Percentiles rank a stretch among this genome's conserved stretches.
Conservation (phyloP, 1,284 basidiomycete genomes). For the Irpex sp. region DNA sequence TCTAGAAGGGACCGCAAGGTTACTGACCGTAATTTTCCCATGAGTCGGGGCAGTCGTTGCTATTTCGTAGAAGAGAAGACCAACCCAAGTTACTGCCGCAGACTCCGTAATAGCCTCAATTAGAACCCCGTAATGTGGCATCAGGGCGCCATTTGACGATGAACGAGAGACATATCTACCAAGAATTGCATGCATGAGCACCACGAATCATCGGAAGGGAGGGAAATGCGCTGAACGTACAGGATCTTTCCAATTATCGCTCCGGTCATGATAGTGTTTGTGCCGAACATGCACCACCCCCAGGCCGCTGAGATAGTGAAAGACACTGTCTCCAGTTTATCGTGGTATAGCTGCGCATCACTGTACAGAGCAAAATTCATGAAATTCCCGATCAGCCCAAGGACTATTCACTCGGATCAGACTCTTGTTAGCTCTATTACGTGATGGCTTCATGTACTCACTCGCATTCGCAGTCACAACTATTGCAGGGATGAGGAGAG, state of each 20-base stretch:
- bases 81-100: constrained; percentile 1
- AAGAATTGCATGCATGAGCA: background rate
- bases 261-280: background rate
- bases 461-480: background rate
- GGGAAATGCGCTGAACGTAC: background rate
- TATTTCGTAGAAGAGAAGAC: background rate
- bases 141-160: background rate
- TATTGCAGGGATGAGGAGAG: background rate
- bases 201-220: background rate
- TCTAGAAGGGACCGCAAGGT: too few species aligned
- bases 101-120: constrained; percentile 1
- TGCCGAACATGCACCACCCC: background rate
- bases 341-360: background rate
- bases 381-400: background rate
- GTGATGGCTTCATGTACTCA: background rate
- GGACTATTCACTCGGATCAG: background rate
- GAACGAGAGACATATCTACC: background rate
- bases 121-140: background rate
- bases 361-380: background rate
- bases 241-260: background rate
- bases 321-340: background rate
- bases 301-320: background rate
- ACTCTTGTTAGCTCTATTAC: background rate
- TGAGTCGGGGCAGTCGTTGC: background rate
- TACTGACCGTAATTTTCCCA: background rate